phyloP scores from a whole-genome alignment of 768 basidiomycete species.

The Podaxis rugospora region DNA sequence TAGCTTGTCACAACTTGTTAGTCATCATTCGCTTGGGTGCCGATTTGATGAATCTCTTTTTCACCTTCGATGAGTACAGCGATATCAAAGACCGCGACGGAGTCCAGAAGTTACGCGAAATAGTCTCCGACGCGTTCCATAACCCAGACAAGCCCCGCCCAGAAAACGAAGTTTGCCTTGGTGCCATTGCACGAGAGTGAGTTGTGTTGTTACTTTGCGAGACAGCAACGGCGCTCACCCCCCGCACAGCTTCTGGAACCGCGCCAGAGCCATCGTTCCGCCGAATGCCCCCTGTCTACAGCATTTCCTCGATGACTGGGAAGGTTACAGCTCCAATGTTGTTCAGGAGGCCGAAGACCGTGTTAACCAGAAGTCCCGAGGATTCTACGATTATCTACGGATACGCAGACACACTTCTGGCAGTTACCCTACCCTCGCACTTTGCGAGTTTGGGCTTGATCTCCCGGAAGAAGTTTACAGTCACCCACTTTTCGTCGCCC shows the following conservation, averaged over 20 bases:
- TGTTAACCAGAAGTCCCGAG: slow-evolving; percentile 15
- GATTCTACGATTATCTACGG: slow-evolving; percentile 25
- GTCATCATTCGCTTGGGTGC: slow-evolving; percentile 9
- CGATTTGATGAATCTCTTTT: slow-evolving; percentile 13
- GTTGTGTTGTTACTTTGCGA: background rate
- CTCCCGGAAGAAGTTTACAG: slow-evolving; percentile 29
- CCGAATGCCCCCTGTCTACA: background rate
- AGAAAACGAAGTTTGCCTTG: background rate
- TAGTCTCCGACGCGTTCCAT: slow-evolving; percentile 1
- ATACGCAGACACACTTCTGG: slow-evolving; percentile 29
- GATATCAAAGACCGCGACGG: slow-evolving; percentile 7
- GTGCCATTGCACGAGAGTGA: background rate
- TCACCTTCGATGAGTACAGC: slow-evolving; percentile 10
- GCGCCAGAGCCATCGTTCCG: background rate
- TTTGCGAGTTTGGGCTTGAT: slow-evolving; percentile 24
- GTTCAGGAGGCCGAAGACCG: slow-evolving; percentile 29
- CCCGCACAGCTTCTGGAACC: slow-evolving; percentile 4
- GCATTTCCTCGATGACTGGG: slow-evolving; percentile 27
- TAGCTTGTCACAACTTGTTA: background rate
- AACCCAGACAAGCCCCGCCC: slow-evolving; percentile 5
- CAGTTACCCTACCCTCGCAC: slow-evolving; percentile 22
- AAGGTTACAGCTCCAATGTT: slow-evolving; percentile 25
- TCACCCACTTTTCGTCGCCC: slow-evolving; percentile 19
- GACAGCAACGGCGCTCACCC: background rate
- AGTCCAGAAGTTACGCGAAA: background rate